Base-by-base conservation (phyloP, 1,284 basidiomycete species). In the Meira nashicola region DNA sequence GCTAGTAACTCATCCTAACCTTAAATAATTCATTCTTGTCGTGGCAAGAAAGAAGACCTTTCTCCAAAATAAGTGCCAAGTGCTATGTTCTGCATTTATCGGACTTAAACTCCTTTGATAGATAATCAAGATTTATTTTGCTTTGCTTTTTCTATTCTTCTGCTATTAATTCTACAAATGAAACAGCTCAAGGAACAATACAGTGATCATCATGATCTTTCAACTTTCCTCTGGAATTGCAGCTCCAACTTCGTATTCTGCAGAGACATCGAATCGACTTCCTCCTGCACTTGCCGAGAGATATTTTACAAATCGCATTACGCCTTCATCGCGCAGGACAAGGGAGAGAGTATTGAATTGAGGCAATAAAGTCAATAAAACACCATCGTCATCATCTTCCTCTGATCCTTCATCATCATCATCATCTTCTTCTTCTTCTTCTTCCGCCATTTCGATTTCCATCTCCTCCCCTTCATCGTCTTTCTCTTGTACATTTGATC, bases 261-360 rank as follows among this genome's bases (percentile, higher is more conserved):
- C 76, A 37, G 67, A 63, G 21, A 78, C 63, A 47, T 78, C 76
- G 73, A 74, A 78, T 37, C 76, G 59, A 54, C 70, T 73, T 9
- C 75, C 73, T 10, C 76, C 76, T 0, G 74, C 73, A 10, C 58
- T 54, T 0, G 73, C 73, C 21, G 65, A 63, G 38, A 78, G 62
- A 55, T 78, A 78, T 63, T 78, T 77, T 65, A 78, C 68, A 55
- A 78, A 78, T 25, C 71, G 60, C 86, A 97, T 88, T 49, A 98
- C 92, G 17, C 38, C 38, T 33, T 56, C 44, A 79, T 98, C 94
- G 19, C 94, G 84, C 64, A 97, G 81, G 17, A 95, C 94, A 39
- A 98, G 83, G 44, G 92, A 83, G 39, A 98, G 82, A 39, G 88
- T 85, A 80, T 97, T 97, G 82, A 92, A 98, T 9, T 87, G 86